Conservation (phyloP, 371 early-diverging fungal species). For the Rhizopus stolonifer region DNA sequence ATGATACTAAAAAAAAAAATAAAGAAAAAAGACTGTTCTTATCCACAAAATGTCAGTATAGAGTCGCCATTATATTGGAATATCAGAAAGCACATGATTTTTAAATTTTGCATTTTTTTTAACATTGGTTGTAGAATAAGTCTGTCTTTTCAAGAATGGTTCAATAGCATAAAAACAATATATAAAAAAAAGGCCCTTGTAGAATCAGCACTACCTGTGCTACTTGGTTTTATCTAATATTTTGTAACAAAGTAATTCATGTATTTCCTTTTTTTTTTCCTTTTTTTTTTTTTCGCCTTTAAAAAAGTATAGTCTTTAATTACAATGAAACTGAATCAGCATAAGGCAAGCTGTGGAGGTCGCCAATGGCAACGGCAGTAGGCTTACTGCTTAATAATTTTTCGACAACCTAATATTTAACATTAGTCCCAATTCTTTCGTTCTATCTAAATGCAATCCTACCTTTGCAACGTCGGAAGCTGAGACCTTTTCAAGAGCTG, state of each 20-base stretch:
- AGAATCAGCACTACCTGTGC: too few species aligned
- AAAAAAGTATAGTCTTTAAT: slow-evolving; percentile 11
- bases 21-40: too few species aligned
- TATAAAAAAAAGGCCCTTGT: too few species aligned
- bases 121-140: too few species aligned
- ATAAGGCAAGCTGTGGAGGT: slow-evolving; percentile 78
- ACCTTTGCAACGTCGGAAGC: slow-evolving; percentile 65
- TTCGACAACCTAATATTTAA: slow-evolving; percentile 55
- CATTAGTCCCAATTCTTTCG: too few species aligned
- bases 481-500: slow-evolving; percentile 61
- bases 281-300: background rate
- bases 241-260: background rate
- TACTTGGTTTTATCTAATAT: background rate
- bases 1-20: too few species aligned
- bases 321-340: slow-evolving; percentile 76
- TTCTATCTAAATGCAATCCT: slow-evolving; percentile 10
- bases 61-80: too few species aligned
- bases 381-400: slow-evolving; percentile 73
- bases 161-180: too few species aligned
- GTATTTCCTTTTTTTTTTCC: background rate
- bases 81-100: too few species aligned
- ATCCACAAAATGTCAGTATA: too few species aligned
- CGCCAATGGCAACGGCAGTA: slow-evolving; percentile 79
- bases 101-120: too few species aligned
- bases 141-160: too few species aligned